These are phyloP conservation scores for Amanita rubescens DNA, from an alignment of 768 basidiomycete genomes.

Conservation along the genomic window DNA sequence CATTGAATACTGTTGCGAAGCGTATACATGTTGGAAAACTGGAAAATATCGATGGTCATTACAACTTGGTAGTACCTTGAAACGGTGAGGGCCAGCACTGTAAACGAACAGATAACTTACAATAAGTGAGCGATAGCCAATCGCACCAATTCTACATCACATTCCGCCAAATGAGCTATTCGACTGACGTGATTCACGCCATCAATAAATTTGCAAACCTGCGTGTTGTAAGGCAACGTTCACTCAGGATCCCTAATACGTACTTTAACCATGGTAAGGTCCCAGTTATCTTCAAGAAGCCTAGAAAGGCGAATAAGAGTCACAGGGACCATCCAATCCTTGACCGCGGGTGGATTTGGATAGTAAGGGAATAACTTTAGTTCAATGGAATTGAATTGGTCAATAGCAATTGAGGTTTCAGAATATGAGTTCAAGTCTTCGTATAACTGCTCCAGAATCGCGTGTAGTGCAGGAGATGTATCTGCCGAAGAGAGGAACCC, in stretches of 20 bases:
- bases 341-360: conserved; percentile 83
- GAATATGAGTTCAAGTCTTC: conserved; percentile 97
- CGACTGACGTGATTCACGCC: conserved; percentile 87
- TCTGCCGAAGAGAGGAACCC: conserved; percentile 72
- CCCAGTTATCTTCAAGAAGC: conserved; percentile 89
- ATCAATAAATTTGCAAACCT: conserved; percentile 80
- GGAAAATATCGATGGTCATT: conserved; percentile 96
- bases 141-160: conserved; percentile 74
- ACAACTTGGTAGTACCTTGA: conserved; percentile 90
- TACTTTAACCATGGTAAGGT: conserved; percentile 87
- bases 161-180: conserved; percentile 89
- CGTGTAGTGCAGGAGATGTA: conserved; percentile 60
- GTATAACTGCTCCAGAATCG: conserved; percentile 92
- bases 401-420: conserved; percentile 88
- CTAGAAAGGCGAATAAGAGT: conserved; percentile 78
- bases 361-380: conserved; percentile 96
- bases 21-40: conserved; percentile 97
- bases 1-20: conserved; percentile 80
- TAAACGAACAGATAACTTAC: conserved; percentile 35
- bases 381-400: conserved; percentile 91
- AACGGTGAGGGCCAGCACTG: conserved; percentile 6
- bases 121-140: conserved; percentile 88
- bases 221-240: neutral
- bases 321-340: conserved; percentile 94
- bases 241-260: neutral